Evolutionary conservation across 2,329 filamentous ascomycete genomes (phyloP).

Genomic region (Apiospora aurea): DNA sequence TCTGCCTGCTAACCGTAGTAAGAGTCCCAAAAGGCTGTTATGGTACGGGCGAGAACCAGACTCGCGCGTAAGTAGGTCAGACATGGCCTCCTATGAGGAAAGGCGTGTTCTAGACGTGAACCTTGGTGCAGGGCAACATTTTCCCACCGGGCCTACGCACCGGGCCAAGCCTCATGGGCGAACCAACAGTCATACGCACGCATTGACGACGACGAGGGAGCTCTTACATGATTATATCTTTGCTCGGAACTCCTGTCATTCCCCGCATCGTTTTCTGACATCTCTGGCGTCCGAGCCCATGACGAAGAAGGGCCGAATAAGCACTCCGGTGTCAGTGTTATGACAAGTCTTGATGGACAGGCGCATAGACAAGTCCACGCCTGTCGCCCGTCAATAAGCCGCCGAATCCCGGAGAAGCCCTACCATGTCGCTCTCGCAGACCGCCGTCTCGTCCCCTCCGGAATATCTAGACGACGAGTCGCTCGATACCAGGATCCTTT

Average conservation of each 20-base stretch:
- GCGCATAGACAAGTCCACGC: background rate
- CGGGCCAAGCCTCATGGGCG: too few species aligned
- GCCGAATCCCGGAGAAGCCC: background rate
- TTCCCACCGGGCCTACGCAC: background rate
- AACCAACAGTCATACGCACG: too few species aligned
- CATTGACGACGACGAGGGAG: background rate
- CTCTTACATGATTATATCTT: conserved; percentile 1
- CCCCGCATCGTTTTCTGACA: background rate
- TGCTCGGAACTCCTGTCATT: background rate
- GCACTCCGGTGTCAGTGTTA: background rate
- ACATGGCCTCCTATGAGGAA: background rate
- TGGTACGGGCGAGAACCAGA: too few species aligned
- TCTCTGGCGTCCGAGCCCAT: background rate
- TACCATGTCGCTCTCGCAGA: background rate
- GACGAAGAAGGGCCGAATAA: background rate
- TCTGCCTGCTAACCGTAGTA: background rate
- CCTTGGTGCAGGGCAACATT: background rate
- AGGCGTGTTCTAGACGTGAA: background rate
- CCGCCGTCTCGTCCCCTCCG: background rate
- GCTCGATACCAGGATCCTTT: background rate
- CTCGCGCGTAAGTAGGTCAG: background rate
- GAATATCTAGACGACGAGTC: background rate
- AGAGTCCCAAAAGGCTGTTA: background rate
- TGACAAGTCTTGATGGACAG: background rate
- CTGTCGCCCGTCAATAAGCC: background rate